A percentile compares a stretch with the other conserved stretches of the same genome.
These are phyloP conservation scores for Cryphonectria parasitica DNA, from an alignment of 2,329 filamentous ascomycete species.

Conservation along the genomic window DNA sequence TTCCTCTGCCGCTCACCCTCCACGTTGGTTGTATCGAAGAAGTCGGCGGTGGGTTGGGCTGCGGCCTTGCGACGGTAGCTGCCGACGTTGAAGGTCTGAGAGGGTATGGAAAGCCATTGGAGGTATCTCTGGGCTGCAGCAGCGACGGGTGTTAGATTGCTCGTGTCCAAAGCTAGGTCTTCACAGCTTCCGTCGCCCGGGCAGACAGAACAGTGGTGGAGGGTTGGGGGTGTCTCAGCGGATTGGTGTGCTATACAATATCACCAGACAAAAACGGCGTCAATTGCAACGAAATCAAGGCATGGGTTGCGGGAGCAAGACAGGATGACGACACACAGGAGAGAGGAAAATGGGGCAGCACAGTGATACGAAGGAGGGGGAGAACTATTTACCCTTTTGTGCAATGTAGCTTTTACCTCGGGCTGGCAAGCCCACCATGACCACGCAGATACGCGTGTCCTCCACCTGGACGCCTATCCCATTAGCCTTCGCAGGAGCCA, in stretches of 20 bases:
- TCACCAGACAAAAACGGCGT: slow-evolving; percentile 14
- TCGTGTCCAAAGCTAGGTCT: slow-evolving; percentile 24
- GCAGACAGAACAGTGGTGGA: slow-evolving; percentile 17
- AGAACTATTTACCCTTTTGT: slow-evolving; percentile 74
- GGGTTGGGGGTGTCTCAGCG: slow-evolving; percentile 26
- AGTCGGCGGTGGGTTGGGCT: slow-evolving; percentile 88
- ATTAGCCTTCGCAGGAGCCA: slow-evolving; percentile 57
- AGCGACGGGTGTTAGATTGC: slow-evolving; percentile 30
- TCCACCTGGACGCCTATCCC: slow-evolving; percentile 83
- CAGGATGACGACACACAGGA: background rate
- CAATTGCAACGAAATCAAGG: slow-evolving; percentile 10
- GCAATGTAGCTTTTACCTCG: slow-evolving; percentile 97
- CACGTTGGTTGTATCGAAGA: slow-evolving; percentile 89
- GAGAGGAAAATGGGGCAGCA: background rate
- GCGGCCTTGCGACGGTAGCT: slow-evolving; percentile 90
- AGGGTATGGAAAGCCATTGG: slow-evolving; percentile 92
- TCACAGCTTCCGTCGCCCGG: slow-evolving; percentile 18
- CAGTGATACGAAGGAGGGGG: background rate
- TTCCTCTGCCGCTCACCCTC: slow-evolving; percentile 89
- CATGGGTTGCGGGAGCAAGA: background rate
- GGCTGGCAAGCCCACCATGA: slow-evolving; percentile 97
- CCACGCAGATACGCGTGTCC: slow-evolving; percentile 94
- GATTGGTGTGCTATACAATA: slow-evolving; percentile 25
- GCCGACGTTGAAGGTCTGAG: slow-evolving; percentile 96
- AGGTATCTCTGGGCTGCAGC: slow-evolving; percentile 83